Evolutionary conservation across 176 grass and related monocot genomes (phyloP), one percentile per base, ranked within the genome.

Genomic region (Phoenix roebelenii): DNA sequence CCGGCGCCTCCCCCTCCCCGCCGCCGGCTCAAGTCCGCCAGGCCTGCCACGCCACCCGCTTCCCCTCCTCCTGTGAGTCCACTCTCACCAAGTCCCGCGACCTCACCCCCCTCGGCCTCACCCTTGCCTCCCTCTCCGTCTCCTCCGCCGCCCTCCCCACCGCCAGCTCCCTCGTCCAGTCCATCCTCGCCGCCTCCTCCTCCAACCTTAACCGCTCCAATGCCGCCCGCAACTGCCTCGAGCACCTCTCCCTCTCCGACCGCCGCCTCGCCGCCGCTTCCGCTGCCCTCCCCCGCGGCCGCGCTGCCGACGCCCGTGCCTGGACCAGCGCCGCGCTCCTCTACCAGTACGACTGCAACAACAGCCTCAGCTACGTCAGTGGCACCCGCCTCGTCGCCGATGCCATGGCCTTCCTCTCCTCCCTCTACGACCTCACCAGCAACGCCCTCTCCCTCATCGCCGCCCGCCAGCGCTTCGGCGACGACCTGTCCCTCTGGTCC

Each of bases 301-400:
- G 19, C 20, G 22, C 54, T 35, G 7, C n/a, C 64, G 22, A 72
- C 23, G 52, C 83, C 3, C 87, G 83, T 52, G 60, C 68, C 48
- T 81, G 80, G 17, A 73, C 87, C 54, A 84, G 87, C 32, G 74
- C 93, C 20, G 75, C 81, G 23, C 61, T 91, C 4, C 62, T 91
- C 66, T 85, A 97, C 70, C 84, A 91, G 53, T 91, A 97, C 75
- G 93, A 97, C 59, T 97, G 93, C 76, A 91, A 84, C 87, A 91
- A 87, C 23, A 78, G 84, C 0, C 85, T 85, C 77, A 92, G 88
- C 73, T 88, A 97, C 72, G 84, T 88, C 44, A 92, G 88, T 54
- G 78, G 68, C 66, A 82, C 87, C 18, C 35, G 57, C 1, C 73
- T 69, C 52, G 61, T 97, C 65, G 77, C 69, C 53, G 87, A 85